Evolutionary conservation across 75 land plant species (phyloP), one percentile per base, ranked within the genome.

Genomic region (Larix kaempferi): DNA sequence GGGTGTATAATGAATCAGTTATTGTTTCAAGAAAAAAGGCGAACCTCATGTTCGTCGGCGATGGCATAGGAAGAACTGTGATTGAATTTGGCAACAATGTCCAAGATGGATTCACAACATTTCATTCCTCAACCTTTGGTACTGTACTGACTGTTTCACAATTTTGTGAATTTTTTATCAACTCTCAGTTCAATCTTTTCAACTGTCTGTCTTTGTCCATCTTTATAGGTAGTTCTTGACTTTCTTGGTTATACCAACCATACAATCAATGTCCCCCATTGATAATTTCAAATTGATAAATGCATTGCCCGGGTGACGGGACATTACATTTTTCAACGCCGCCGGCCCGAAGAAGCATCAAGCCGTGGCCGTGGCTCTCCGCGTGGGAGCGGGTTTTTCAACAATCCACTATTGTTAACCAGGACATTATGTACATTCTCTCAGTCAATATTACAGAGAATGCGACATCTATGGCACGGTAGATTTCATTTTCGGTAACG

Each of bases 391-490:
- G 0, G 93, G 89, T 66, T 83, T 76, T 19, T 86, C 90, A 4
- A 88, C 83, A 74, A 85, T 89, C 79, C 85, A 61, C 84, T 63
- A 89, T 11, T 94, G 96, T 89, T 15, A 82, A 87, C 84, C 96
- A 94, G 61, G 96, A 94, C 82, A 94, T 23, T 94, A 89, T 75
- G 89, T 89, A 56, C 94, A 94, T 80, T 89, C 91, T 25, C 94
- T 90, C 60, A 83, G 93, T 57, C 96, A 94, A 66, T 94, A 89
- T 85, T 94, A 88, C 90, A 87, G 88, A 0, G 91, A 91, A 17
- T 93, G 90, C 67, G 17, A 78, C 84, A 82, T 93, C 41, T 81
- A 84, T 54, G 96, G 91, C 60, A 93, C 91, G 71, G 83, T 93
- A 65, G 96, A 91, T 79, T 91, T 89, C 83, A 88, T 91, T 49